Evolutionary conservation across 352 stramenopile genomes (phyloP), one percentile per base, ranked within the genome.

Genomic region (Phytophthora tubulina): DNA sequence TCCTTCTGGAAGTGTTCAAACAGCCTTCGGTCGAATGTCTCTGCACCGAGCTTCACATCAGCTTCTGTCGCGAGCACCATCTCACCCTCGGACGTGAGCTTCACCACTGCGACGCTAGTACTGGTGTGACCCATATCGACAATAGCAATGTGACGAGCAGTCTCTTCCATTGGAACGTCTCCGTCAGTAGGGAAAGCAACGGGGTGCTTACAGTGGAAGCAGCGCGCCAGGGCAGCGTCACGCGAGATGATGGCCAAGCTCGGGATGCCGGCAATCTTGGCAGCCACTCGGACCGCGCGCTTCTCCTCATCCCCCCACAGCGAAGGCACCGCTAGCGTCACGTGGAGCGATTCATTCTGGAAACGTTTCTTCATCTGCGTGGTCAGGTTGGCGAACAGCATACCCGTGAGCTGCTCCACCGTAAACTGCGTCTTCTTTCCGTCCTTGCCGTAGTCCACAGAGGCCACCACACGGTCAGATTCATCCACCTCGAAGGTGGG

Each of bases 71-170:
- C 70, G 7, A 96, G 62, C 45, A 93, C 62, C 11, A 69, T 84
- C 72, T 93, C 85, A 14, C 79, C 85, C 64, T 67, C 62, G 77
- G 79, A 59, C 21, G 85, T 91, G 27, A 96, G 83, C 66, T 88
- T 88, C 38, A 93, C 88, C 3, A 93, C 72, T 14, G 88, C 78
- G 21, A 93, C 76, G 48, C 81, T 91, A 9, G 91, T 96, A 51
- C 70, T 92, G 30, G 81, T 90, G 70, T 95, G 84, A 45, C 93
- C 93, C 70, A 98, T 90, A 72, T 98, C 93, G 8, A 98, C 76
- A 66, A 98, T 91, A 52, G 89, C 72, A 65, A 98, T 94, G 67
- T 87, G 78, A 33, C 70, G 63, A 49, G 70, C 54, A 14, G 62
- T 73, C 35, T 73, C 75, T 38, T 81, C 61, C 54, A 74, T 78